Evolutionary conservation across 2,329 filamentous ascomycete species (phyloP), one percentile per base, ranked within the genome.

Genomic region (Didymella glomerata): DNA sequence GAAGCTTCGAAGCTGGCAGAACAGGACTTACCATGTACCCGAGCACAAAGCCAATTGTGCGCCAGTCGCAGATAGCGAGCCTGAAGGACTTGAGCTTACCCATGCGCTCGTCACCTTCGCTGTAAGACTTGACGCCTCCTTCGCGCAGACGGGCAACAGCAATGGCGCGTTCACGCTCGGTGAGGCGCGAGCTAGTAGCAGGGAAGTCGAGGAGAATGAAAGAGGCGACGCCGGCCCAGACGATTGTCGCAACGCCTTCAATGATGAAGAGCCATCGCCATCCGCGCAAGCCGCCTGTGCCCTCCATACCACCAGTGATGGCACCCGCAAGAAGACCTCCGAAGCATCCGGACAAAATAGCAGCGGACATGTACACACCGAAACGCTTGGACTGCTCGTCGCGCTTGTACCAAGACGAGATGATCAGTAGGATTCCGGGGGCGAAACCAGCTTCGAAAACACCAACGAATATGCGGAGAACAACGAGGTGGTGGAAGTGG

Each of bases 321-420:
- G 79, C 82, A 2, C 81, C 82, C 28, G 81, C 82, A 7, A 85
- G 69, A 1, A 85, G 68, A 3, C 82, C 82, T 1, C 82, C 82
- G 59, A 85, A 85, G 2, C 83, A 84, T n/a, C 83, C 83, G 0
- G 79, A 84, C 2, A 85, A 76, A 2, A 86, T 82, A 0, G 84
- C 84, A 1, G 83, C 84, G n/a, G 85, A 83, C 60, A 86, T 84
- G 64, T 85, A 87, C 1, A 88, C 71, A 8, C 80, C 83, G 44
- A 85, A 84, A 2, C 86, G 81, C 49, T 84, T 85, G 0, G 83
- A 82, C 41, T 87, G 80, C 64, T 88, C 86, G 13, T 81, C 80
- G 48, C 80, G 83, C 60, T 84, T 83, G 67, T 88, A 88, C 85
- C 85, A 88, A 0, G 80, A 85, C 0, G 83, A 85, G 7, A 88